Evolutionary conservation across 257 asterid genomes (phyloP).

Genomic region (Oldenlandia corymbosa): DNA sequence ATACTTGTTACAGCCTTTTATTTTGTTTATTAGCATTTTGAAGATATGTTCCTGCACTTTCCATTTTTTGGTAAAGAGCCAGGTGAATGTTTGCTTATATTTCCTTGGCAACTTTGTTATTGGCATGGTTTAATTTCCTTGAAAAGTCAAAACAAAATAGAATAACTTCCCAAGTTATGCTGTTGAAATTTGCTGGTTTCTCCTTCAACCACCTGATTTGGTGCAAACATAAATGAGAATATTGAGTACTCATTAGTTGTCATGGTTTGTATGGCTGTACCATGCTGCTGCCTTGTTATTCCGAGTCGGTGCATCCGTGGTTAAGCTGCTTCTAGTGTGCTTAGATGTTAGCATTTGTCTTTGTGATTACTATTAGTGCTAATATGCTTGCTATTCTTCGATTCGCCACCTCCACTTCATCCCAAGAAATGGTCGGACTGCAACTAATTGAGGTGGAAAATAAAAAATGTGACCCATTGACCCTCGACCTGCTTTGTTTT

Average conservation of each 20-base stretch:
- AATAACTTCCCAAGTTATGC: too few species aligned
- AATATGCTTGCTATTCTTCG: too few species aligned
- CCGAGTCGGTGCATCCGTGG: neutral
- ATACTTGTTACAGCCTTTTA: constrained; percentile 11
- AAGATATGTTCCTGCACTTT: neutral
- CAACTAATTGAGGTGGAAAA: neutral
- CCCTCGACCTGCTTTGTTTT: neutral
- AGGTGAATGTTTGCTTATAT: neutral
- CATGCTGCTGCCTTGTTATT: neutral
- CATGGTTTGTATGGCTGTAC: neutral
- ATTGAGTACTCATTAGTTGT: neutral
- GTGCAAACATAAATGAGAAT: neutral
- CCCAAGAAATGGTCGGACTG: neutral
- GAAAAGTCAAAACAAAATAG: too few species aligned
- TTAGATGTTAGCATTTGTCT: neutral
- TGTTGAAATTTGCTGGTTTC: neutral
- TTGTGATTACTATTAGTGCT: too few species aligned
- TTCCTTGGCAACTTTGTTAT: too few species aligned
- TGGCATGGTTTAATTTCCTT: too few species aligned
- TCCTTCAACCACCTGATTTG: neutral
- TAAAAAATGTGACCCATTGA: neutral
- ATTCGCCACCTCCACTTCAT: too few species aligned
- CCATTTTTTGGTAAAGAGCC: neutral
- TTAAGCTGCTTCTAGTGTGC: neutral
- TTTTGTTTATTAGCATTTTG: neutral